Evolutionary conservation across 768 basidiomycete genomes (phyloP), one percentile per base, ranked within the genome.

Genomic region (Calocybe indica): DNA sequence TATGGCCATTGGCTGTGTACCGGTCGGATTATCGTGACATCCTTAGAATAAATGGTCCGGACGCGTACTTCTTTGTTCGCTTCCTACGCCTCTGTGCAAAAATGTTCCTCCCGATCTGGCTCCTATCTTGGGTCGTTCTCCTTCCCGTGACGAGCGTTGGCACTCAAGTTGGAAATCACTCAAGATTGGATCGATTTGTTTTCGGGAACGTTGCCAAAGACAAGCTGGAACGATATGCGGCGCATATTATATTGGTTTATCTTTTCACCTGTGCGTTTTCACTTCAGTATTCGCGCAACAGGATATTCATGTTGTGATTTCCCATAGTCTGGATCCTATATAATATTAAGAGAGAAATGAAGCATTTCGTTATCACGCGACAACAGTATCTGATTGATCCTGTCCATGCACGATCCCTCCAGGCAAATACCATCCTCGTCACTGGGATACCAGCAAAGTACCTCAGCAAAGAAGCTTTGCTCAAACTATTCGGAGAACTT

Each of bases 31-130:
- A 83, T 57, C 66, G 66, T 29, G 74, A 72, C 15, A 80, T 90
- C 48, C 75, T 81, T 50, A 68, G 70, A 37, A 74, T 78, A 37
- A 93, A 92, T 52, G 92, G 92, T 28, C 71, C 88, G 49, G 95
- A 98, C 62, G 88, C 92, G 11, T 99, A 95, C 68, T 85, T 94
- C 60, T 99, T 88, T 56, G 84, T 96, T 39, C 86, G 92, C 45
- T 97, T 89, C 64, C 72, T 90, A 29, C 80, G 85, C 42, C 83
- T 97, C 74, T 87, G 96, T 80, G 62, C 82, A 43, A 78, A 83
- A 54, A 69, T 93, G 22, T 75, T 97, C 61, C 56, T 94, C 5
- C 94, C 96, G 15, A 90, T 96, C 58, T 99, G 92, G 94, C 52
- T 92, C 42, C 29, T 97, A 30, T 88, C 91, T 2, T 97, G 95